Evolutionary conservation across 2,329 filamentous ascomycete genomes (phyloP).

Genomic region (Verticillium dahliae): DNA sequence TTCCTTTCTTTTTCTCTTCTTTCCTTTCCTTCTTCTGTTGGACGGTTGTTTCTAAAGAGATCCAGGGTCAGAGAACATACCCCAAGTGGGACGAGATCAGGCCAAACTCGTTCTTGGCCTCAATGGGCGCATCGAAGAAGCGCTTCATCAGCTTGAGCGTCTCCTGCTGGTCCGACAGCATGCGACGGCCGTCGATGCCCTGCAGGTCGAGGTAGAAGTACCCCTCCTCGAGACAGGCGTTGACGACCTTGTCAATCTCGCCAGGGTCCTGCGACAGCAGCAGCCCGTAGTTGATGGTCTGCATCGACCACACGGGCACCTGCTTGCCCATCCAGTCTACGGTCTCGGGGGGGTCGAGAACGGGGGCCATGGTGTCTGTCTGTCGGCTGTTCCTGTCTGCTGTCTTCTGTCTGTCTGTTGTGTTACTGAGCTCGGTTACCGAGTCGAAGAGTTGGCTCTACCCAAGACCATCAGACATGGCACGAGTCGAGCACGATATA

Average conservation of each 20-base stretch:
- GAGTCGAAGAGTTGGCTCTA: neutral
- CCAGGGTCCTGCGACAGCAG: constrained; percentile 47
- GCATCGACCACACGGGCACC: constrained; percentile 44
- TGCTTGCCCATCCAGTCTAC: constrained; percentile 42
- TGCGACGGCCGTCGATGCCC: constrained; percentile 44
- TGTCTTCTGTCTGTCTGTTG: neutral
- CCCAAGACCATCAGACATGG: neutral
- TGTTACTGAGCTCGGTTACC: neutral
- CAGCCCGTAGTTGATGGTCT: constrained; percentile 43
- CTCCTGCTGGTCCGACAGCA: constrained; percentile 45
- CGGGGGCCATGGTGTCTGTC: constrained; percentile 25
- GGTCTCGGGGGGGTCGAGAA: constrained; percentile 32
- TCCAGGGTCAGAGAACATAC: constrained; percentile 17
- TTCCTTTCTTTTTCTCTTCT: no score
- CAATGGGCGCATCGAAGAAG: constrained; percentile 46
- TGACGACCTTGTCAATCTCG: constrained; percentile 44
- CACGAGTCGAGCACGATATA: no score
- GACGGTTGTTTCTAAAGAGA: no score
- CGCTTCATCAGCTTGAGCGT: constrained; percentile 47
- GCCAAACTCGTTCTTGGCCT: constrained; percentile 50
- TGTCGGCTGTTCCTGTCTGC: no score
- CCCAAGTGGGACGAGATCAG: constrained; percentile 47
- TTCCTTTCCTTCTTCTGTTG: no score
- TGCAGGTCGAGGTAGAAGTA: constrained; percentile 51
- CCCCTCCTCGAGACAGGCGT: constrained; percentile 41